A percentile compares a stretch with the other conserved stretches of the same genome.
These are phyloP conservation scores for Rhodotorula sp. DNA, from an alignment of 1,284 basidiomycete genomes.

Conservation along the genomic window DNA sequence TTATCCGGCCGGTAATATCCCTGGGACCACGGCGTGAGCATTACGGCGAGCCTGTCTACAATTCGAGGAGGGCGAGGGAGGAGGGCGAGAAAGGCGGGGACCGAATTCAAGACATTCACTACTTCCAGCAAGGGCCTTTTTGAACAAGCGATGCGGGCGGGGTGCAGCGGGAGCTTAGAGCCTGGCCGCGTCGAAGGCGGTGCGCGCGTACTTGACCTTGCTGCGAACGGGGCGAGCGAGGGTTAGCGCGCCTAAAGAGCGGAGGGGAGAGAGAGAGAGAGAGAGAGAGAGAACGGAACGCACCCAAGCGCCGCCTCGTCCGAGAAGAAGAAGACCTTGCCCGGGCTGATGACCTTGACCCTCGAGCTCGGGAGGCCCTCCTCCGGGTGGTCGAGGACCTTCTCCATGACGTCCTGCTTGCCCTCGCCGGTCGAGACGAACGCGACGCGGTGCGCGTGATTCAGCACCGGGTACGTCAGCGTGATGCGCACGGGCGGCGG, in stretches of 20 bases:
- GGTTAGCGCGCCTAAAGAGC: neutral
- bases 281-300: neutral
- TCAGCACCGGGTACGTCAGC: constrained; percentile 86
- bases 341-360: constrained; percentile 76
- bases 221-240: neutral
- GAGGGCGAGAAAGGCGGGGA: neutral
- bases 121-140: neutral
- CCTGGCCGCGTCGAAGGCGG: constrained; percentile 43
- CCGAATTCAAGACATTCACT: neutral
- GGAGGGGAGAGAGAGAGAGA: neutral
- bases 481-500: constrained; percentile 89
- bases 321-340: constrained; percentile 87
- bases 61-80: neutral
- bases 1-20: neutral
- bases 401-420: constrained; percentile 76
- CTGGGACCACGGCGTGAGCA: neutral
- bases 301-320: constrained; percentile 68
- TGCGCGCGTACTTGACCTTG: constrained; percentile 57
- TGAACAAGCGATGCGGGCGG: neutral
- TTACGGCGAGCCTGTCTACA: neutral
- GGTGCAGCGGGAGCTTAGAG: constrained; percentile 2
- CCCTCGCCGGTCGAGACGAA: constrained; percentile 84
- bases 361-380: constrained; percentile 75
- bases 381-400: constrained; percentile 72
- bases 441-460: constrained; percentile 71